Percentiles rank a stretch among this genome's conserved stretches.
These are phyloP conservation scores for Magnolia changhungtana DNA, from an alignment of 164 flowering plant species.

Conservation along the genomic window DNA sequence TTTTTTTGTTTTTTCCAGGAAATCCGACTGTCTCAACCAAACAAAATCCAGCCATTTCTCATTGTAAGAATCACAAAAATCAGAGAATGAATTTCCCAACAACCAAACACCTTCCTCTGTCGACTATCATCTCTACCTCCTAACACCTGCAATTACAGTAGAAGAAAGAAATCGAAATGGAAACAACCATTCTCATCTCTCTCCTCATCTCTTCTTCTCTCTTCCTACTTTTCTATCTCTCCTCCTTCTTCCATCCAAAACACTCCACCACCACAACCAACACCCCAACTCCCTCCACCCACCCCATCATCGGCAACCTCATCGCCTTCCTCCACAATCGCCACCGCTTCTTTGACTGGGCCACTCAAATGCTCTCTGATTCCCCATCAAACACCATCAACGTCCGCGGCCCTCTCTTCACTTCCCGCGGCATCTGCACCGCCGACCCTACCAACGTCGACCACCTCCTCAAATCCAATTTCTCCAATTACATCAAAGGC, in stretches of 20 bases:
- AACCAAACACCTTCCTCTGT: too few species aligned
- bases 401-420: constrained; percentile 26
- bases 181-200: neutral
- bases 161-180: constrained; percentile 1
- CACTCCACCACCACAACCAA: neutral
- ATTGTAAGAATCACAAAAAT: too few species aligned
- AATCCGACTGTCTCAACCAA: too few species aligned
- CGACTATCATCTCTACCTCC: too few species aligned
- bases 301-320: constrained; percentile 47
- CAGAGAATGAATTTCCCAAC: too few species aligned
- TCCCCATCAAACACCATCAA: constrained; percentile 41
- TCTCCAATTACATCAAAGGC: constrained; percentile 49
- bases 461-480: constrained; percentile 40
- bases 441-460: constrained; percentile 37
- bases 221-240: constrained; percentile 3
- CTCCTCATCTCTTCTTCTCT: neutral
- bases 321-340: constrained; percentile 35
- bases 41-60: too few species aligned
- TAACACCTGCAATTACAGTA: too few species aligned
- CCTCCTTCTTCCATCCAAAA: constrained; percentile 6
- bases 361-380: constrained; percentile 34
- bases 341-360: constrained; percentile 57
- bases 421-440: constrained; percentile 35
- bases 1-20: too few species aligned
- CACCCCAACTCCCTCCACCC: constrained; percentile 30